Percentiles rank a stretch among this genome's conserved stretches.
Evolutionary conservation across 1,284 basidiomycete species (phyloP).

Genomic region (Athelia psychrophila): DNA sequence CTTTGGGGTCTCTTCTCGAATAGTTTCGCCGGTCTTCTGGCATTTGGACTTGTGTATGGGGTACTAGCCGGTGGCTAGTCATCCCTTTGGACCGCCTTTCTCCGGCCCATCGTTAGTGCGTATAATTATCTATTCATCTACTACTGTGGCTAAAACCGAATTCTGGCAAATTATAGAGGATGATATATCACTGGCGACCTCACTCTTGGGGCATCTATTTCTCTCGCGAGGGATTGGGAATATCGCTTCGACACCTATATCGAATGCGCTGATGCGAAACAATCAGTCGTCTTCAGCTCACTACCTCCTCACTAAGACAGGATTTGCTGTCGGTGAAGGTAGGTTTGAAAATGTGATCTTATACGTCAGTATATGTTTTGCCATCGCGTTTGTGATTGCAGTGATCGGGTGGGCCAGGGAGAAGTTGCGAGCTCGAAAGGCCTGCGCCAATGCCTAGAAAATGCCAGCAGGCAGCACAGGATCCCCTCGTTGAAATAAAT

Average conservation of each 20-base stretch:
- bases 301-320: conserved; percentile 11
- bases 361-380: conserved; percentile 34
- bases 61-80: conserved; percentile 26
- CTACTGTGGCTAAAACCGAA: not conserved
- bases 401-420: conserved; percentile 20
- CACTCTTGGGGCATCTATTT: conserved; percentile 33
- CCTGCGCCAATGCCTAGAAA: too few relatives aligned
- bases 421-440: not conserved
- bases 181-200: conserved; percentile 30
- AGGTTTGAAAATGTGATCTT: conserved; percentile 32
- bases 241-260: conserved; percentile 39
- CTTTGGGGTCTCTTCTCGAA: conserved; percentile 37
- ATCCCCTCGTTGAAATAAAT: too few relatives aligned
- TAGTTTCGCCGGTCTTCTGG: conserved; percentile 25
- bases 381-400: conserved; percentile 26
- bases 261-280: conserved; percentile 24
- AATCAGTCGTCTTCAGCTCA: not conserved
- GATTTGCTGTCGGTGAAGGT: conserved; percentile 32
- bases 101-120: conserved; percentile 27
- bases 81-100: conserved; percentile 31
- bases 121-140: conserved; percentile 1
- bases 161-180: conserved; percentile 24
- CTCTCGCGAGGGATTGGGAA: conserved; percentile 38
- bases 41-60: conserved; percentile 33
- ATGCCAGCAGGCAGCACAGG: too few relatives aligned